These are phyloP conservation scores for Penicillium verrucosum DNA, from an alignment of 2,329 filamentous ascomycete genomes.

Conservation along the genomic window DNA sequence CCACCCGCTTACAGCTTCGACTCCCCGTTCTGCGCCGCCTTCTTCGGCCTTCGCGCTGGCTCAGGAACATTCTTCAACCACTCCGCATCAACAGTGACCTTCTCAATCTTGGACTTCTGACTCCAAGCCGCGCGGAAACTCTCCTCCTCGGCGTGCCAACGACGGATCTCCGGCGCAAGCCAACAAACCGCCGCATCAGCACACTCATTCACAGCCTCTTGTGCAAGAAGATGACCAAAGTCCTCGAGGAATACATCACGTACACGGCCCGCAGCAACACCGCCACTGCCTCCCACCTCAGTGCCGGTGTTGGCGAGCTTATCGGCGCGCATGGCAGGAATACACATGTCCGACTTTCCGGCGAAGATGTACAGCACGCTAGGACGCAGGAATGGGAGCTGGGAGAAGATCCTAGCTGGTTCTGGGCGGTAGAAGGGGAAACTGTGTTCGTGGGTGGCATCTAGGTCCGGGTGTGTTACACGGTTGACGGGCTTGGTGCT, in stretches of 20 bases:
- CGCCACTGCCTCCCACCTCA: conserved; percentile 42
- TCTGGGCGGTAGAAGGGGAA: conserved; percentile 48
- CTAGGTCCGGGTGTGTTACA: conserved; percentile 47
- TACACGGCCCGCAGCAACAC: conserved; percentile 67
- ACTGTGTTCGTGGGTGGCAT: conserved; percentile 27
- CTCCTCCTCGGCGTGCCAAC: conserved; percentile 57
- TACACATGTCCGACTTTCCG: conserved; percentile 42
- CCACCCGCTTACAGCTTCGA: conserved; percentile 27
- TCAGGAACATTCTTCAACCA: conserved; percentile 46
- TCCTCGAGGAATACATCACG: conserved; percentile 61
- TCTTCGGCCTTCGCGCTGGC: conserved; percentile 29
- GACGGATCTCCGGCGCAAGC: conserved; percentile 54
- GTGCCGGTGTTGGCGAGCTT: conserved; percentile 43
- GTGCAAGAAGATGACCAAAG: conserved; percentile 75
- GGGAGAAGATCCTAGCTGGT: conserved; percentile 36
- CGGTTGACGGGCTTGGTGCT: conserved; percentile 37
- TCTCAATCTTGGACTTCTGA: conserved; percentile 50
- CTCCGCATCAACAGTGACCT: conserved; percentile 55
- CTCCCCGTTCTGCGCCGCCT: conserved; percentile 12
- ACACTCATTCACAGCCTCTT: conserved; percentile 69
- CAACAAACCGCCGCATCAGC: conserved; percentile 60
- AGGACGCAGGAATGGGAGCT: conserved; percentile 45
- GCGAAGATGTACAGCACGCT: conserved; percentile 47
- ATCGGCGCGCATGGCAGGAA: conserved; percentile 37
- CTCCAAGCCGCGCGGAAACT: conserved; percentile 56